These are phyloP conservation scores for Pelagophyceae sp. DNA, from an alignment of 352 stramenopile genomes.

Conservation along the genomic window DNA sequence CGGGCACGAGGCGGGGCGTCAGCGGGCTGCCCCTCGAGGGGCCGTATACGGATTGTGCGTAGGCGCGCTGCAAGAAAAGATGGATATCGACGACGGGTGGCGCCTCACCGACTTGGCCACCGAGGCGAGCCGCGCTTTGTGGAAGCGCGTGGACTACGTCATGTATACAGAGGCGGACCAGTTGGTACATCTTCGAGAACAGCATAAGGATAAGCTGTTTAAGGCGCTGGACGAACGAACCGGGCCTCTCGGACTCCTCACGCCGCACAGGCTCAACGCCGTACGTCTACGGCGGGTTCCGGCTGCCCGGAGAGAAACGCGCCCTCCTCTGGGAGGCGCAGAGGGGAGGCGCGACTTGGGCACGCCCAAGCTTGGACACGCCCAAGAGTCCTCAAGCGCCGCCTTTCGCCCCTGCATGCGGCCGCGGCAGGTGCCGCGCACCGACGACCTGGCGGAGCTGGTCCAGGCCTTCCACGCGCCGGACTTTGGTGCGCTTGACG, in stretches of 20 bases:
- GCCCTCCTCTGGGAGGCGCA: no score
- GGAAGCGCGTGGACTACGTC: not conserved
- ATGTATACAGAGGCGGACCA: constrained; percentile 15
- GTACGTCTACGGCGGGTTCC: not conserved
- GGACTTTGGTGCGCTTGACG: not conserved
- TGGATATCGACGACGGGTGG: not conserved
- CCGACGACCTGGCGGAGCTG: not conserved
- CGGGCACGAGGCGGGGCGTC: no score
- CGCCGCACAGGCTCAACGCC: constrained; percentile 13
- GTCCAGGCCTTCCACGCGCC: not conserved
- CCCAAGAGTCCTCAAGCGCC: no score
- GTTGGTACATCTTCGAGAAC: not conserved
- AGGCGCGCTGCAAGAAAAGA: not conserved
- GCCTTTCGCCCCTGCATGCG: no score
- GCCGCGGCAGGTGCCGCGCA: not conserved
- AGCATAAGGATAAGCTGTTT: not conserved
- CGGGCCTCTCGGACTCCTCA: not conserved
- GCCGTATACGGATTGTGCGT: no score
- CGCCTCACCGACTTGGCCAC: not conserved
- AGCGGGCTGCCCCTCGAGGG: no score
- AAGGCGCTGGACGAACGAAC: not conserved
- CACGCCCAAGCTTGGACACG: no score
- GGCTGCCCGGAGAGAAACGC: no score
- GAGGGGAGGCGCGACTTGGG: no score
- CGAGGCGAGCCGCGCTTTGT: not conserved